Conservation (phyloP, 208 protist species). For the Crithidia brevicula region DNA sequence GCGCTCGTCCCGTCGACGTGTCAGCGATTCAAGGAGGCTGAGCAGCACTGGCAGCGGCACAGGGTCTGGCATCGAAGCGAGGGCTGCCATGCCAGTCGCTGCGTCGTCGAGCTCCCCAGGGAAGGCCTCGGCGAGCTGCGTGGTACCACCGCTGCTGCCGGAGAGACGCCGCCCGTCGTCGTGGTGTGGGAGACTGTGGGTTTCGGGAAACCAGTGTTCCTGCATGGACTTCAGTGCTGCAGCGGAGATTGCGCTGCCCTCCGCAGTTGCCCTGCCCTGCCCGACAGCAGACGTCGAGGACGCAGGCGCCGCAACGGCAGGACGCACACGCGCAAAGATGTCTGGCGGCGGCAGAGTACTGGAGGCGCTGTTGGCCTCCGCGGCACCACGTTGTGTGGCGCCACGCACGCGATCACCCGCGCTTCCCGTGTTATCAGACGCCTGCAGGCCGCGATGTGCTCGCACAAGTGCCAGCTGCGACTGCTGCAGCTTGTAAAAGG, state of each 20-base stretch:
- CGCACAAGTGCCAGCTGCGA: slow-evolving; percentile 50
- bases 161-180: slow-evolving; percentile 30
- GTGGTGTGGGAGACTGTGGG: slow-evolving; percentile 22
- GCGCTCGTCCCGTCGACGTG: background rate
- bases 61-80: slow-evolving; percentile 24
- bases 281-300: background rate
- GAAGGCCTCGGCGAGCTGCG: background rate
- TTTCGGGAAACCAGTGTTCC: slow-evolving; percentile 17
- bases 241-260: background rate
- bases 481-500: slow-evolving; percentile 40
- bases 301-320: background rate
- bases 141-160: background rate
- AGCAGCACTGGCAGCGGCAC: slow-evolving; percentile 27
- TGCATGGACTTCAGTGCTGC: slow-evolving; percentile 23
- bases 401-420: too few relatives aligned
- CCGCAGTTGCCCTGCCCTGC: background rate
- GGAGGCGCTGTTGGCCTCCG: too few relatives aligned
- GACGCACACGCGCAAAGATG: slow-evolving; percentile 7
- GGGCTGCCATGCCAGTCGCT: slow-evolving; percentile 21
- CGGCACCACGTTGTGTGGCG: too few relatives aligned
- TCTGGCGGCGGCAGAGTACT: slow-evolving; percentile 13
- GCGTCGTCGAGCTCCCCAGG: slow-evolving; percentile 16
- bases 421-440: too few relatives aligned
- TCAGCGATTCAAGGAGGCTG: slow-evolving; percentile 19
- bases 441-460: slow-evolving; percentile 16